Percentiles rank a stretch among this genome's conserved stretches.
Evolutionary conservation across 225 moss, liverwort and hornwort genomes (phyloP).

Genomic region (Marchantia polymorpha): DNA sequence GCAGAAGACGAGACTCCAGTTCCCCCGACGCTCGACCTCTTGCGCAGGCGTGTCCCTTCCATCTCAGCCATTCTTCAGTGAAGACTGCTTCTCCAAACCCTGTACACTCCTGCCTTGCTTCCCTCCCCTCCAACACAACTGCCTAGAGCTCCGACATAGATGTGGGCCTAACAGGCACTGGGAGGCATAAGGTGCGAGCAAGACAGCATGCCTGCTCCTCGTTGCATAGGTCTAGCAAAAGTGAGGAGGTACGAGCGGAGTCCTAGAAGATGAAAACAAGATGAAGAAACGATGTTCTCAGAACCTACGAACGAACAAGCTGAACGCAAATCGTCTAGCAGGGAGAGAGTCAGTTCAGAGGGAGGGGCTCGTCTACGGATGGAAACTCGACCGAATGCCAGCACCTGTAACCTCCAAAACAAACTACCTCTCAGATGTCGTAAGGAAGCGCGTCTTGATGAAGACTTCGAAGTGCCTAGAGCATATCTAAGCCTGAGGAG

Average conservation of each 20-base stretch:
- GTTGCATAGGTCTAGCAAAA: not conserved
- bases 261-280: not conserved
- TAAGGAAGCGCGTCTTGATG: too few species aligned
- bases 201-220: not conserved
- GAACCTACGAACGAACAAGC: not conserved
- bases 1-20: constrained; percentile 10
- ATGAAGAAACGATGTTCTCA: not conserved
- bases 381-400: too few species aligned
- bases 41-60: constrained; percentile 35
- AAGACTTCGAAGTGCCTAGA: too few species aligned
- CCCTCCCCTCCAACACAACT: constrained; percentile 10
- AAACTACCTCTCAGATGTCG: too few species aligned
- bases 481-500: too few species aligned
- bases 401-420: not conserved
- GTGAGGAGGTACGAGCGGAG: not conserved
- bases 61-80: constrained; percentile 11
- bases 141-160: constrained; percentile 4
- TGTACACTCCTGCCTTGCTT: constrained; percentile 26
- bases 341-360: too few species aligned
- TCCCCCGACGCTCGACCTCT: constrained; percentile 33
- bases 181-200: not conserved
- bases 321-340: too few species aligned
- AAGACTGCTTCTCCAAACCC: not conserved
- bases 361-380: too few species aligned
- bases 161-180: not conserved